A percentile compares a stretch with the other conserved stretches of the same genome.
These are phyloP conservation scores for Mortierella hygrophila DNA, from an alignment of 192 early-diverging fungal genomes.

Conservation along the genomic window DNA sequence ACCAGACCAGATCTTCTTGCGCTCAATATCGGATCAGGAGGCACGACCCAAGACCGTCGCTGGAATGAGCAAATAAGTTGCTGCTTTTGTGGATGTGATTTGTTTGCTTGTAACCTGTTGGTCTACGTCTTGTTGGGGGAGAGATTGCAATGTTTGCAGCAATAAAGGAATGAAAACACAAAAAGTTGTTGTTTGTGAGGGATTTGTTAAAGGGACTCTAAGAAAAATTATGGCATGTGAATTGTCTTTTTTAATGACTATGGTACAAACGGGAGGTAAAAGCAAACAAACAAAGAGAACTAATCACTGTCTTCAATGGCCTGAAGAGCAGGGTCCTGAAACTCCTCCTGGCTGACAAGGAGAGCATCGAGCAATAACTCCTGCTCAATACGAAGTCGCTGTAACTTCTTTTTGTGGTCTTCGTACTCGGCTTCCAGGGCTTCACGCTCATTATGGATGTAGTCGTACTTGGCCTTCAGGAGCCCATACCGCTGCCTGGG, in stretches of 20 bases:
- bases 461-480: constrained; percentile 45
- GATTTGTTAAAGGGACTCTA: too few relatives aligned
- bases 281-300: not conserved
- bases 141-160: too few relatives aligned
- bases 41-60: constrained; percentile 47
- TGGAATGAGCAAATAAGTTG: constrained; percentile 11
- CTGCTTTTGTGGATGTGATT: not conserved
- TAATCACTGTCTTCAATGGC: constrained; percentile 50
- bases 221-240: too few relatives aligned
- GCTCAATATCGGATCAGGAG: constrained; percentile 66
- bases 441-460: constrained; percentile 51
- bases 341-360: constrained; percentile 24
- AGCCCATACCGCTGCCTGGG: constrained; percentile 37
- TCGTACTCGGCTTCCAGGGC: constrained; percentile 46
- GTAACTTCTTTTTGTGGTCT: constrained; percentile 40
- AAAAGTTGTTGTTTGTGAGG: too few relatives aligned
- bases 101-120: not conserved
- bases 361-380: constrained; percentile 44
- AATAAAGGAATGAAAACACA: too few relatives aligned
- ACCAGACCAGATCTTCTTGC: constrained; percentile 84
- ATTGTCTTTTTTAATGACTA: not conserved
- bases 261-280: not conserved
- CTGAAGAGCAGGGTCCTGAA: constrained; percentile 40
- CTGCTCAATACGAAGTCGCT: constrained; percentile 25
- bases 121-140: too few relatives aligned